Evolutionary conservation across 1,139 yeast genomes (phyloP).

Genomic region (Saccharomyces hybrid): DNA sequence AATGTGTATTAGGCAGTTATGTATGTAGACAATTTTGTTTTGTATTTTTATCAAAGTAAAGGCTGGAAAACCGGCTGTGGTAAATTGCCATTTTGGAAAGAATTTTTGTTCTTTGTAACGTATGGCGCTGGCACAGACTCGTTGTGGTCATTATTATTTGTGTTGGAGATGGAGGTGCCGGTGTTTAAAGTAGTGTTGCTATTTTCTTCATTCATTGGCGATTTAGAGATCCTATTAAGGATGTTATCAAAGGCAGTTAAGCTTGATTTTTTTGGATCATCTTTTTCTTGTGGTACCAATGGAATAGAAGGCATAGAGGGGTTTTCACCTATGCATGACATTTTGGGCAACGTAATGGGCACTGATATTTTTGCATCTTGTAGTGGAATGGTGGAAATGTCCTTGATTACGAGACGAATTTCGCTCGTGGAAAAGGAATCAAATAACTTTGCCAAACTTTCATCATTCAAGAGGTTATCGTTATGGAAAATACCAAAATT

Average conservation of each 20-base stretch:
- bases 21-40: conserved; percentile 4
- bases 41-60: conserved; percentile 8
- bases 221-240: conserved; percentile 20
- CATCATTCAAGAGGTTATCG: conserved; percentile 20
- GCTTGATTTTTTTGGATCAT: conserved; percentile 4
- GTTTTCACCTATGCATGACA: neutral
- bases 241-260: conserved; percentile 20
- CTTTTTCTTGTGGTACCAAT: neutral
- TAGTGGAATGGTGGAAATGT: conserved; percentile 2
- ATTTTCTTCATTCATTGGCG: conserved; percentile 3
- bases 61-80: conserved; percentile 31
- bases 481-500: conserved; percentile 22
- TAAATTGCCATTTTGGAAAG: conserved; percentile 23
- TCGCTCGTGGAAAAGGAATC: conserved; percentile 23
- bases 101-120: conserved; percentile 11
- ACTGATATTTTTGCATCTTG: neutral
- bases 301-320: neutral
- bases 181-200: conserved; percentile 7
- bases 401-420: conserved; percentile 23
- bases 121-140: neutral
- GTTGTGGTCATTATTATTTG: conserved; percentile 4
- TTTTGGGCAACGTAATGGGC: neutral
- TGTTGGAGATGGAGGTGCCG: conserved; percentile 4
- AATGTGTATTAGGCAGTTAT: conserved; percentile 1
- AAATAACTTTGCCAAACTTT: conserved; percentile 24